Conservation (phyloP, 495 filamentous ascomycete species). For the Pseudevernia furfuracea region DNA sequence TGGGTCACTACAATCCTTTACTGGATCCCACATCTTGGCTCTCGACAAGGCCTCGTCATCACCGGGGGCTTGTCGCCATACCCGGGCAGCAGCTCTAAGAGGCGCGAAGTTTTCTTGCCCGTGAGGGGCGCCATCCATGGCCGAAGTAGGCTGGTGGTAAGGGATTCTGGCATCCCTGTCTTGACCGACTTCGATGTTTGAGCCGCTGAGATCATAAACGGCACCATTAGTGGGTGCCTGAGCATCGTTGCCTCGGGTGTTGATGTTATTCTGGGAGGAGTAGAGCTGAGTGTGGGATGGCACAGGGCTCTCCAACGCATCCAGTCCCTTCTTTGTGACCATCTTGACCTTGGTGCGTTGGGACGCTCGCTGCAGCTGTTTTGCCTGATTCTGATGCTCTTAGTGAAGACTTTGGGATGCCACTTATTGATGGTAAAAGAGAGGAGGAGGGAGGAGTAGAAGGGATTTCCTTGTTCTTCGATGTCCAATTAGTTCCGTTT, state of each 20-base stretch:
- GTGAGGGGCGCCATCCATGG: neutral
- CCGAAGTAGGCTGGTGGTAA: neutral
- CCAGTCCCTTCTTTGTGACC: neutral
- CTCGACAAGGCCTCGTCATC: neutral
- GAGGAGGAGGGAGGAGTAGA: neutral
- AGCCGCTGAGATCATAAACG: neutral
- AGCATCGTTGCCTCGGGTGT: neutral
- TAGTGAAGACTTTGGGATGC: neutral
- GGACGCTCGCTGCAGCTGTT: neutral
- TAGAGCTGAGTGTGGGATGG: neutral
- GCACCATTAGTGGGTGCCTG: too few relatives aligned
- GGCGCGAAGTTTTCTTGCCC: neutral
- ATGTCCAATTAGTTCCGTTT: neutral
- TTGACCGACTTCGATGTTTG: neutral
- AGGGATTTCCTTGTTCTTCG: neutral
- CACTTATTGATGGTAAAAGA: neutral
- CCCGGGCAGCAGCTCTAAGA: neutral
- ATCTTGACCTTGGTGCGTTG: neutral
- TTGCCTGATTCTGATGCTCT: neutral
- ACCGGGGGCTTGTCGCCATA: neutral
- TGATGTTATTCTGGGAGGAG: neutral
- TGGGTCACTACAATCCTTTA: neutral
- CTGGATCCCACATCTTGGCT: neutral
- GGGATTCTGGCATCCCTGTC: neutral
- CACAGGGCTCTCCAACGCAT: neutral